phyloP scores from a whole-genome alignment of 345 rosid species.

The Syzygium aromaticum region DNA sequence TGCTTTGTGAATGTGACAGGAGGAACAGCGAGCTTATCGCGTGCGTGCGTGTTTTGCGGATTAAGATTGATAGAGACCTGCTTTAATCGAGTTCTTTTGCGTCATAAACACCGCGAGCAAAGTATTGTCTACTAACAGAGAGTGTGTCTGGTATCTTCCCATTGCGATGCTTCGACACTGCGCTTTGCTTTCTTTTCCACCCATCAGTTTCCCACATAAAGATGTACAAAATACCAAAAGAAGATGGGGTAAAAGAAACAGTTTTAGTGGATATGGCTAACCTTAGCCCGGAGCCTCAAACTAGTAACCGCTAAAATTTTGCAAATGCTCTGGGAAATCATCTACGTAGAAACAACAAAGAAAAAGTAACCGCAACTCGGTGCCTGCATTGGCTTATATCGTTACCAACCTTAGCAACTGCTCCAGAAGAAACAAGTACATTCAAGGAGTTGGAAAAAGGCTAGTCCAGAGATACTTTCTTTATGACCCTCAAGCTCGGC shows the following conservation, averaged over 20 bases:
- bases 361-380: neutral
- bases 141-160: constrained; percentile 11
- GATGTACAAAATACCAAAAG: constrained; percentile 7
- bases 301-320: no score
- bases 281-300: no score
- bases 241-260: neutral
- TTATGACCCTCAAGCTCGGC: constrained; percentile 30
- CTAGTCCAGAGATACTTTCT: constrained; percentile 28
- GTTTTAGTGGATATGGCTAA: neutral
- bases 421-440: constrained; percentile 36
- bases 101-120: constrained; percentile 22
- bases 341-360: no score
- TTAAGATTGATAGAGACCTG: constrained; percentile 12
- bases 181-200: constrained; percentile 22
- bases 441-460: constrained; percentile 24
- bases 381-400: neutral
- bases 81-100: constrained; percentile 12
- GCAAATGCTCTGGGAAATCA: no score
- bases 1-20: neutral
- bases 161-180: constrained; percentile 13
- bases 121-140: constrained; percentile 20
- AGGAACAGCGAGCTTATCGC: neutral
- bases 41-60: neutral
- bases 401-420: constrained; percentile 33
- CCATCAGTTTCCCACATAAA: constrained; percentile 24